Conservation (phyloP, 2,329 filamentous ascomycete species). For the Beauveria bassiana region DNA sequence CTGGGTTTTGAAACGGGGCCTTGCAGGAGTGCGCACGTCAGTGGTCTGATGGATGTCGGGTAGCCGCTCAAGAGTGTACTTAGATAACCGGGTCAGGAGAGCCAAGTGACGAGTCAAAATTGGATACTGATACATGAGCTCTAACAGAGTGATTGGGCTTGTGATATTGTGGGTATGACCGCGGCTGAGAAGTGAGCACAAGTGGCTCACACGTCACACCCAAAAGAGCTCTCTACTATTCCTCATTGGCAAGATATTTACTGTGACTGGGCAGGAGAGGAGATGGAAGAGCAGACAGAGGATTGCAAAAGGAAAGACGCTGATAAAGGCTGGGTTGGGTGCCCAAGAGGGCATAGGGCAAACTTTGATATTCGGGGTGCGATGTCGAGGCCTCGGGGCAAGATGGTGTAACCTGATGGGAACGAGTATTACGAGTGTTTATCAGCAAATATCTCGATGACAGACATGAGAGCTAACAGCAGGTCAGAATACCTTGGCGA, state of each 20-base stretch:
- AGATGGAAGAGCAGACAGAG: too few relatives aligned
- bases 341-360: not conserved
- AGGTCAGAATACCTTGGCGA: slow-evolving; percentile 1
- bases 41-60: not conserved
- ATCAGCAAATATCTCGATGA: too few relatives aligned
- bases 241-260: too few relatives aligned
- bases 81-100: not conserved
- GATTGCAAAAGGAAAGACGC: not conserved
- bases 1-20: slow-evolving; percentile 11
- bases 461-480: not conserved
- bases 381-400: not conserved
- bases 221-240: too few relatives aligned
- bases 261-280: too few relatives aligned
- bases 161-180: slow-evolving; percentile 10
- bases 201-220: not conserved
- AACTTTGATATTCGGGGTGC: not conserved
- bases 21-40: not conserved
- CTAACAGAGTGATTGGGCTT: slow-evolving; percentile 5
- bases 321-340: not conserved
- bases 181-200: not conserved
- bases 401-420: not conserved
- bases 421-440: not conserved
- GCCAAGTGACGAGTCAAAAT: not conserved
- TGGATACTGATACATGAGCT: not conserved
- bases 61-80: slow-evolving; percentile 7